Percentiles rank a stretch among this genome's conserved stretches.
These are phyloP conservation scores for Aspergillus taichungensis DNA, from an alignment of 495 filamentous ascomycete species.

Conservation along the genomic window DNA sequence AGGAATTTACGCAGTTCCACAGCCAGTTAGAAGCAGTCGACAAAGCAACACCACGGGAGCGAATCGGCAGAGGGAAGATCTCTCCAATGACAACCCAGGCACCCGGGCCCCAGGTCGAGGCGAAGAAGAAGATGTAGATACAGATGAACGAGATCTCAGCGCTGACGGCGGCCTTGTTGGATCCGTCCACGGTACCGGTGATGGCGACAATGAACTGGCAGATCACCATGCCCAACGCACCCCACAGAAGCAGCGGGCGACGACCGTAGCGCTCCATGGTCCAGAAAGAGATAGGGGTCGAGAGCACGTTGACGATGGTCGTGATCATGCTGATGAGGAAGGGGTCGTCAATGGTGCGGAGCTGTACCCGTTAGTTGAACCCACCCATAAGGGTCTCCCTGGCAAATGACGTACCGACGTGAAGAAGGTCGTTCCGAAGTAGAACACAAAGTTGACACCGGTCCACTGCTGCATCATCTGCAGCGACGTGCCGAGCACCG, in stretches of 20 bases:
- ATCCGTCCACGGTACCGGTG: constrained; percentile 52
- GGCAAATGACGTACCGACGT: constrained; percentile 17
- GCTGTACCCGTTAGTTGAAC: constrained; percentile 17
- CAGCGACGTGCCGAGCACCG: constrained; percentile 63
- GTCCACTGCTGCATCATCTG: constrained; percentile 83
- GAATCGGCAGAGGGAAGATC: constrained; percentile 78
- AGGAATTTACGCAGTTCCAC: constrained; percentile 53
- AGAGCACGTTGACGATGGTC: constrained; percentile 76
- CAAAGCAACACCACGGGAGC: constrained; percentile 69
- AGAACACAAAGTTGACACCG: constrained; percentile 92
- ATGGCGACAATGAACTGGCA: constrained; percentile 84
- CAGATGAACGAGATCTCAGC: constrained; percentile 71
- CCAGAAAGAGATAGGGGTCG: constrained; percentile 74
- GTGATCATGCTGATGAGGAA: constrained; percentile 77
- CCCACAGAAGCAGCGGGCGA: constrained; percentile 72
- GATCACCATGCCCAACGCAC: constrained; percentile 70
- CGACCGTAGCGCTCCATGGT: constrained; percentile 76
- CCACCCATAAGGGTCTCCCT: not conserved
- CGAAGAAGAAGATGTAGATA: constrained; percentile 71
- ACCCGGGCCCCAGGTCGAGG: constrained; percentile 61
- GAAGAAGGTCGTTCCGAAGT: constrained; percentile 79
- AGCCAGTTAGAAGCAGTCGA: constrained; percentile 85
- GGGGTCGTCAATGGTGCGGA: constrained; percentile 58
- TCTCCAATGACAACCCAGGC: constrained; percentile 84
- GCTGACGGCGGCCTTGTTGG: constrained; percentile 44